phyloP scores from a whole-genome alignment of 1,284 basidiomycete genomes.

The Sanguinoderma infundibulare region DNA sequence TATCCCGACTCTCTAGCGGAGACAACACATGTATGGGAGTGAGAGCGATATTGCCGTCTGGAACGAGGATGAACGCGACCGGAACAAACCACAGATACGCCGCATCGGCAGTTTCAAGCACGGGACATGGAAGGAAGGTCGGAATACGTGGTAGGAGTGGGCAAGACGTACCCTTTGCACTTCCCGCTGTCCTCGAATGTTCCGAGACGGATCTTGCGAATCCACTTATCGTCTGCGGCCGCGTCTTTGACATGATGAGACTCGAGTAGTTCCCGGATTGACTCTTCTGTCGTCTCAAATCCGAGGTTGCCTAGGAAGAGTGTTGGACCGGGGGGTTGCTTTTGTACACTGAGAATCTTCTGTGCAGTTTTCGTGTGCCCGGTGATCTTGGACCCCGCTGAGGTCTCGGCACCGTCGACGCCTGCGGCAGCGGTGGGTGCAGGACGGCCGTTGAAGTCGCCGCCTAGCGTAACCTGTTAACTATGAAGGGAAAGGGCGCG shows the following conservation, averaged over 20 bases:
- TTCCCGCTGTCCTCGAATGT: slow-evolving; percentile 94
- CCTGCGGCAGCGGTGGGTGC: slow-evolving; percentile 38
- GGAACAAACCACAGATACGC: background rate
- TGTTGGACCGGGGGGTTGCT: slow-evolving; percentile 82
- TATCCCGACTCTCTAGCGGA: background rate
- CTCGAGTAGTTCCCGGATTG: slow-evolving; percentile 75
- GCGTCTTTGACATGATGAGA: slow-evolving; percentile 53
- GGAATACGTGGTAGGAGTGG: background rate
- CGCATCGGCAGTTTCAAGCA: too few relatives aligned
- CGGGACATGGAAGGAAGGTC: background rate
- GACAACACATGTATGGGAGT: background rate
- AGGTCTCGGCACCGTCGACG: slow-evolving; percentile 30
- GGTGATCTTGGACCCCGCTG: slow-evolving; percentile 40
- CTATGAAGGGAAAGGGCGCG: too few relatives aligned
- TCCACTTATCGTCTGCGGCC: slow-evolving; percentile 52
- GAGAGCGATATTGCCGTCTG: background rate
- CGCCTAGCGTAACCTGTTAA: slow-evolving; percentile 49
- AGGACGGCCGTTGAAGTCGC: slow-evolving; percentile 74
- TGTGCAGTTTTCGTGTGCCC: slow-evolving; percentile 78
- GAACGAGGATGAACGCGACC: background rate
- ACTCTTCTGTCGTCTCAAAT: slow-evolving; percentile 83
- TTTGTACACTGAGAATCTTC: slow-evolving; percentile 82
- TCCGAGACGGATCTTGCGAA: slow-evolving; percentile 91
- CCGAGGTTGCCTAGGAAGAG: slow-evolving; percentile 90
- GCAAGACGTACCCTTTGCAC: slow-evolving; percentile 85